Evolutionary conservation across 768 basidiomycete species (phyloP), one percentile per base, ranked within the genome.

Genomic region (Amanita muscaria): DNA sequence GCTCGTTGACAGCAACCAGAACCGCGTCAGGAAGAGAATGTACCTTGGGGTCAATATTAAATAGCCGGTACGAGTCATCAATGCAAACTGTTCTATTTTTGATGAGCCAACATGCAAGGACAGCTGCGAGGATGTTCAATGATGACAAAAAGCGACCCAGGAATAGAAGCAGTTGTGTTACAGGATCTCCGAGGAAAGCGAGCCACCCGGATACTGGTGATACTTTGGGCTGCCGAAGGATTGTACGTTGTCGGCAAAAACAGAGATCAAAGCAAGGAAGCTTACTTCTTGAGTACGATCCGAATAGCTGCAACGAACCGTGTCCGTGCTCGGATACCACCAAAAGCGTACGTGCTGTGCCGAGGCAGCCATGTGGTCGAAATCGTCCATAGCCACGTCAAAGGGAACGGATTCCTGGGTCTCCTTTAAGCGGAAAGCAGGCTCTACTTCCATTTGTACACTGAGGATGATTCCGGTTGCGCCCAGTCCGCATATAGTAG

Each of bases 11-110:
- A n/a, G n/a, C n/a, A n/a, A n/a, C n/a, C n/a, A n/a, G n/a, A n/a
- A n/a, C n/a, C n/a, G n/a, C n/a, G n/a, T n/a, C n/a, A n/a, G n/a
- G n/a, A n/a, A n/a, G n/a, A n/a, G n/a, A n/a, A n/a, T n/a, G 56
- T 61, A 91, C 88, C 65, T 88, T 74, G 64, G 88, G 92, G 51
- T 98, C 93, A 49, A 96, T 72, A 58, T 97, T 98, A 68, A 96
- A 93, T 48, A 98, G 79, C 25, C 76, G 73, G 55, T 83, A 72
- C 54, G 88, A 82, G 44, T 86, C 80, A 57, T 92, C 88, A 14
- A 92, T 69, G 10, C 75, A 74, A 24, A 79, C 69, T 4, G 74
- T 71, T 35, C 66, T 65, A 33, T 61, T 60, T 46, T 71, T 73
- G 29, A 73, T 68, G 30, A 90, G 69, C 87, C 87, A 90, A 34